Evolutionary conservation across 2,329 filamentous ascomycete species (phyloP), one percentile per base, ranked within the genome.

Genomic region (Monilinia fructigena): DNA sequence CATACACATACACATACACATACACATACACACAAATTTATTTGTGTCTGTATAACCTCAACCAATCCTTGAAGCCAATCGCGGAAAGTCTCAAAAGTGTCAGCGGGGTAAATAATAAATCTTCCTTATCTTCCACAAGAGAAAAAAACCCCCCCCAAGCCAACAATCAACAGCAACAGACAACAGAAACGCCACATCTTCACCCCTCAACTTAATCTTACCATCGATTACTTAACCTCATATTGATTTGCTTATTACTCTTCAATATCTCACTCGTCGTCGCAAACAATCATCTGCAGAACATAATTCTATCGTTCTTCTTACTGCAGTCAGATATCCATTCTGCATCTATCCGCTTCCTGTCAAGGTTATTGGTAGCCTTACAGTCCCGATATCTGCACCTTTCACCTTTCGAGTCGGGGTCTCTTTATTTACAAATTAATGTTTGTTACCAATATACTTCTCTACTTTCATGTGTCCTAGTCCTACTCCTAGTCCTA

Each of bases 141-240:
- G 6, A 8, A 35, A 35, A 35, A 35, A 35, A 4, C 4, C 23
- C 23, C 23, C 23, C 23, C 23, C 31, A 35, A 35, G 5, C 6
- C 38, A 38, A 40, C 12, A n/a, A 35, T 35, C 18, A 48, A 45
- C 26, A 8, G 48, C 31, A 58, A 18, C 53, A 65, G 42, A 18
- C 63, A 59, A 65, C 45, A 23, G 7, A 59, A 50, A 26, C 63
- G 63, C 63, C 63, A 65, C 63, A 65, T 40, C 38, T 42, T 56
- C 50, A 64, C 62, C 42, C 40, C 52, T 47, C 50, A 18, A 31
- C 53, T 48, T n/a, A 59, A 35, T 40, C 45, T 26, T 52, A 64
- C 54, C 16, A 59, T 26, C 23, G 47, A 52, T 58, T 26, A 31
- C 50, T 35, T 35, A 8, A 31, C 55, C 55, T 40, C 40, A 59